Percentiles rank a stretch among this genome's conserved stretches.
Evolutionary conservation across 2,329 filamentous ascomycete genomes (phyloP).

Genomic region (Alternaria longipes): DNA sequence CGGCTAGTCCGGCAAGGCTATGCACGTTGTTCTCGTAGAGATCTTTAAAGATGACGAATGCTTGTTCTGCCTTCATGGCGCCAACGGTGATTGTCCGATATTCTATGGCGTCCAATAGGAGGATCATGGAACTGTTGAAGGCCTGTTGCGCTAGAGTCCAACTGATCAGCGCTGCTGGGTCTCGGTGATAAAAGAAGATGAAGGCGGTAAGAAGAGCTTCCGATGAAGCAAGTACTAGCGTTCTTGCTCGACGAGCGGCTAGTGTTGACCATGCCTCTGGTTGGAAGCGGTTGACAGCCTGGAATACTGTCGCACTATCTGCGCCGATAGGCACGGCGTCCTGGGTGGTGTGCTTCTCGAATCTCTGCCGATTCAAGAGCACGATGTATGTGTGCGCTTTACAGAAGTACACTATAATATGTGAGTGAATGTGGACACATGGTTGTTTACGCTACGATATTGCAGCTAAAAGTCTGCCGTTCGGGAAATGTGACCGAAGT

Average conservation of each 20-base stretch:
- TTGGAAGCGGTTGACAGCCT: slow-evolving; percentile 26
- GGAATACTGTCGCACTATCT: slow-evolving; percentile 18
- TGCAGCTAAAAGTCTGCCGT: not conserved
- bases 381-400: slow-evolving; percentile 61
- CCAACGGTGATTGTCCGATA: slow-evolving; percentile 43
- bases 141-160: slow-evolving; percentile 61
- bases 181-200: slow-evolving; percentile 56
- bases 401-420: slow-evolving; percentile 53
- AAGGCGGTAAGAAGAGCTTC: slow-evolving; percentile 56
- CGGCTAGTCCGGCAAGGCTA: slow-evolving; percentile 56
- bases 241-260: slow-evolving; percentile 47
- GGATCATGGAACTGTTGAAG: slow-evolving; percentile 61
- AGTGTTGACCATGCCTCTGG: slow-evolving; percentile 24
- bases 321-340: not conserved
- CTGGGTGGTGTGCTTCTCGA: slow-evolving; percentile 26
- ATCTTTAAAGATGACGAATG: slow-evolving; percentile 54
- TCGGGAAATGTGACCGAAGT: not conserved
- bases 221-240: slow-evolving; percentile 55
- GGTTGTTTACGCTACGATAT: not conserved
- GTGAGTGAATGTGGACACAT: slow-evolving; percentile 18
- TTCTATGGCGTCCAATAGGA: slow-evolving; percentile 58
- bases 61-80: slow-evolving; percentile 50
- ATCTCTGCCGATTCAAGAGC: slow-evolving; percentile 59
- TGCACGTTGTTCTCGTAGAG: slow-evolving; percentile 56
- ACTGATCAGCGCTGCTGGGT: slow-evolving; percentile 56